phyloP scores from a whole-genome alignment of 1,284 basidiomycete species.

The Leccinum griseonigrum region DNA sequence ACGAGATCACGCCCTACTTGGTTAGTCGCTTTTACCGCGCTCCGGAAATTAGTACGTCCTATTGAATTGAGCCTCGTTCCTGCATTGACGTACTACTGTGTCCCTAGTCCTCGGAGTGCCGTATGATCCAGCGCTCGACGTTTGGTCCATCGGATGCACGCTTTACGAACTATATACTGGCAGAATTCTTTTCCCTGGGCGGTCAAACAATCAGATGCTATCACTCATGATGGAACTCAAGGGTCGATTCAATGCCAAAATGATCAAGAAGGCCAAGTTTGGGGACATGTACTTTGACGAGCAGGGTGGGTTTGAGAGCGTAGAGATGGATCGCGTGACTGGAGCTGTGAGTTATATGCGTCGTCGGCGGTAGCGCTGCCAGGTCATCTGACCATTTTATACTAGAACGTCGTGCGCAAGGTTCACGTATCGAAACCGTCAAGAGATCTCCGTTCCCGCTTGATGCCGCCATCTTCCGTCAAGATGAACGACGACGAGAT shows the following conservation, averaged over 20 bases:
- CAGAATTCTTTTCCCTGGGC: slow-evolving; percentile 96
- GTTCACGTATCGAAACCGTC: slow-evolving; percentile 84
- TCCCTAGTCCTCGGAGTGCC: slow-evolving; percentile 86
- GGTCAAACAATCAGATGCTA: slow-evolving; percentile 98
- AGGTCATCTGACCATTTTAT: slow-evolving; percentile 21
- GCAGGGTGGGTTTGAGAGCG: slow-evolving; percentile 74
- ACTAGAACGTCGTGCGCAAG: slow-evolving; percentile 76
- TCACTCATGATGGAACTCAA: slow-evolving; percentile 96
- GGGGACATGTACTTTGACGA: slow-evolving; percentile 94
- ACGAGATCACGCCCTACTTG: slow-evolving; percentile 97
- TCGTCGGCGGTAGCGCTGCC: slow-evolving; percentile 7
- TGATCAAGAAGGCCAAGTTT: slow-evolving; percentile 94
- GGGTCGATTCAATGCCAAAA: slow-evolving; percentile 90
- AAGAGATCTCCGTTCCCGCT: slow-evolving; percentile 76
- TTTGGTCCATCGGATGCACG: slow-evolving; percentile 98
- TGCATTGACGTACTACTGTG: slow-evolving; percentile 16
- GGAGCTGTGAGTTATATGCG: slow-evolving; percentile 51
- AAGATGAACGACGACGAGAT: slow-evolving; percentile 88
- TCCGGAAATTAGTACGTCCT: slow-evolving; percentile 90
- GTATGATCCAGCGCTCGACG: slow-evolving; percentile 91
- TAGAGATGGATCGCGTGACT: slow-evolving; percentile 83
- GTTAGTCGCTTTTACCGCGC: slow-evolving; percentile 98
- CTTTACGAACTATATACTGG: slow-evolving; percentile 98
- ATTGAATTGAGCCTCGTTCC: slow-evolving; percentile 3
- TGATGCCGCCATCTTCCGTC: slow-evolving; percentile 77